Evolutionary conservation across 257 asterid genomes (phyloP), one percentile per base, ranked within the genome.

Genomic region (Rhazya stricta): DNA sequence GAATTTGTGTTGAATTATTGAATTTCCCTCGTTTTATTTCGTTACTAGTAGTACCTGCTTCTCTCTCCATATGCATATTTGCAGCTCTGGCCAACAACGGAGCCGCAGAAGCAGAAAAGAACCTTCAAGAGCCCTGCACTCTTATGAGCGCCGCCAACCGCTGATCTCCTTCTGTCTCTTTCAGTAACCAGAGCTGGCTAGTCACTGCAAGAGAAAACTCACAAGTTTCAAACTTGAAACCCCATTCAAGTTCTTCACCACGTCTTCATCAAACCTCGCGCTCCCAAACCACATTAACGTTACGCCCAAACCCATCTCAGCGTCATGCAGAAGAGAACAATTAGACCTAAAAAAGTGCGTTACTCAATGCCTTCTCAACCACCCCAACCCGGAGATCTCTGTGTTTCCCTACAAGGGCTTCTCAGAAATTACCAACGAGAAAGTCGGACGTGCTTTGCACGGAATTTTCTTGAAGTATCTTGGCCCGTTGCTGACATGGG

Each of bases 331-430:
- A 79, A 58, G 69, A 73, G 88, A 83, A 60, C 76, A 13, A 9
- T 30, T 83, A 23, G 41, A 42, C 80, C 58, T 30, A 76, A 79
- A 39, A 70, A 73, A 63, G 60, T 67, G 79, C 67, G 36, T 67
- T 42, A 58, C 80, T 61, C 85, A 62, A 76, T 83, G 87, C 81
- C 84, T 91, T 29, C 53, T 53, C 53, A 73, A 67, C 82, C 90
- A 86, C 79, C 80, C 84, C 18, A 81, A 79, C 80, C 84, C 89
- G 63, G 86, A 88, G 81, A 87, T 89, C 73, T 87, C 89, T 61
- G 84, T 81, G 25, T 91, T 91, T 85, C 82, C 81, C 29, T 85
- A 79, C 70, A 88, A 89, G 74, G 98, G 98, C 12, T 93, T 93
- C 82, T 89, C 96, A 51, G 84, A 61, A 63, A 85, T 91, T 85